phyloP scores from a whole-genome alignment of 306 rosid species.

The Malus sylvestris region DNA sequence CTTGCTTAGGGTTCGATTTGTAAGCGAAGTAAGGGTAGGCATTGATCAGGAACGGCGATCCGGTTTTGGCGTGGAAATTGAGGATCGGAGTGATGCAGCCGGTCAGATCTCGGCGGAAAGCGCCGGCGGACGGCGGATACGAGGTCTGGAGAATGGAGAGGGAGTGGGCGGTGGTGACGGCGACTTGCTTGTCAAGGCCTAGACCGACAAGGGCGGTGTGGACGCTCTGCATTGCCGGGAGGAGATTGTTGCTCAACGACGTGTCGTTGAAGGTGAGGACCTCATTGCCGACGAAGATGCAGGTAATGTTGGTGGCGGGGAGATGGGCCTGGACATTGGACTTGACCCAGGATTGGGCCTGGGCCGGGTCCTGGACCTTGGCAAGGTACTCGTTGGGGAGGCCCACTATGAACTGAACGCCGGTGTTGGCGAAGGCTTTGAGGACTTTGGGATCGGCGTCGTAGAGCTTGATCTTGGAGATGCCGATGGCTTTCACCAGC shows the following conservation, averaged over 20 bases:
- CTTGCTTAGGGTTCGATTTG: constrained; percentile 68
- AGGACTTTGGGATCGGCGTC: constrained; percentile 80
- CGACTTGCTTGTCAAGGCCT: constrained; percentile 58
- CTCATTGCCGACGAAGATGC: constrained; percentile 89
- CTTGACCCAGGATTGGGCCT: constrained; percentile 77
- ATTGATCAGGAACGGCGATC: constrained; percentile 84
- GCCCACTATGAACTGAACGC: constrained; percentile 73
- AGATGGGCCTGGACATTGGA: constrained; percentile 57
- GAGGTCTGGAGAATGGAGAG: constrained; percentile 65
- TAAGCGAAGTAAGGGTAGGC: constrained; percentile 97
- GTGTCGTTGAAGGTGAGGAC: constrained; percentile 82
- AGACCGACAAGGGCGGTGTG: constrained; percentile 58
- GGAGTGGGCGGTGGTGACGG: constrained; percentile 78
- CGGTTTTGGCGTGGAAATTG: constrained; percentile 64
- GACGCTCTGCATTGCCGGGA: constrained; percentile 82
- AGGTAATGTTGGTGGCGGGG: constrained; percentile 70
- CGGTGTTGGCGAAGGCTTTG: constrained; percentile 65
- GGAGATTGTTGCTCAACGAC: constrained; percentile 41
- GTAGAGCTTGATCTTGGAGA: constrained; percentile 82
- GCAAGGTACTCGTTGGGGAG: constrained; percentile 65
- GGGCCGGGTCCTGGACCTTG: constrained; percentile 50
- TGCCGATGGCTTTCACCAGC: constrained; percentile 68
- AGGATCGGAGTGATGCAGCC: constrained; percentile 51
- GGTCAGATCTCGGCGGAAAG: constrained; percentile 61
- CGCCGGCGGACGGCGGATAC: constrained; percentile 81